Percentiles rank a stretch among this genome's conserved stretches.
Evolutionary conservation across 2,329 filamentous ascomycete genomes (phyloP).

Genomic region (Beauveria bassiana): DNA sequence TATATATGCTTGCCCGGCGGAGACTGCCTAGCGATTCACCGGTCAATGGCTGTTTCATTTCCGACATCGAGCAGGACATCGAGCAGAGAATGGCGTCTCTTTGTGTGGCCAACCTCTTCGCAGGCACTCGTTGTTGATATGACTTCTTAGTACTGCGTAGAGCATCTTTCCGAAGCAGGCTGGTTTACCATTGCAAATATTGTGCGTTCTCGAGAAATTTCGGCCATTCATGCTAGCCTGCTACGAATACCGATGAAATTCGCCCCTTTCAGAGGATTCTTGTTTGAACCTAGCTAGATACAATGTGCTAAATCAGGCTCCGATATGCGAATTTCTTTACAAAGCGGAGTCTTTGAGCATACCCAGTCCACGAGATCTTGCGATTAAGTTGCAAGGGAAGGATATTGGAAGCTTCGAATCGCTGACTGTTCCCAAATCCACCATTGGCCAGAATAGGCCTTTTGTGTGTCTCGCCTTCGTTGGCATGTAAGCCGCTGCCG

Average conservation of each 20-base stretch:
- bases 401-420: too few relatives aligned
- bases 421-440: too few relatives aligned
- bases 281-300: neutral
- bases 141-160: neutral
- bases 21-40: too few relatives aligned
- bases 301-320: too few relatives aligned
- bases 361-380: too few relatives aligned
- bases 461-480: too few relatives aligned
- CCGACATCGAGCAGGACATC: neutral
- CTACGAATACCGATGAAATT: neutral
- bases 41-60: neutral
- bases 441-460: too few relatives aligned
- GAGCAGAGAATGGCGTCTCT: neutral
- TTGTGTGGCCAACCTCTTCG: neutral
- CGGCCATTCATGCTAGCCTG: neutral
- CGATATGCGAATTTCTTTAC: too few relatives aligned
- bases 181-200: too few relatives aligned
- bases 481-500: too few relatives aligned
- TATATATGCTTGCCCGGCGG: neutral
- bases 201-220: neutral
- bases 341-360: too few relatives aligned
- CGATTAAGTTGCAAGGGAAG: too few relatives aligned
- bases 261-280: neutral
- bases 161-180: neutral
- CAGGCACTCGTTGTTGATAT: neutral